phyloP scores from a whole-genome alignment of 2,329 filamentous ascomycete genomes.

The Dothideomycetes sp. region DNA sequence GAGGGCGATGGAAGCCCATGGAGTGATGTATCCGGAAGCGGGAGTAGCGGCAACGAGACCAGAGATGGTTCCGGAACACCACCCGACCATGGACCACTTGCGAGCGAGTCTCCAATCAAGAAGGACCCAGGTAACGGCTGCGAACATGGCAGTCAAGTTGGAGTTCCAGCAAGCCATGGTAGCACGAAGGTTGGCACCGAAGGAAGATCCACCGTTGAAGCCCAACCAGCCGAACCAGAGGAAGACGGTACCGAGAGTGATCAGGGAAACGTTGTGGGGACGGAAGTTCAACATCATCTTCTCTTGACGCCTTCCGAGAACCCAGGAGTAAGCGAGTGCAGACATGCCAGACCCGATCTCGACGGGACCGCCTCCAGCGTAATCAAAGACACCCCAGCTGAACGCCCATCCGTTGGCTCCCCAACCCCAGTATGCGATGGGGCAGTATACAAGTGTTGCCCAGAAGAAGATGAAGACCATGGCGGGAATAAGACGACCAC shows the following conservation, averaged over 20 bases:
- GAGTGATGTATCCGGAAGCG: conserved; percentile 66
- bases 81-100: conserved; percentile 91
- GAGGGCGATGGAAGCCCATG: conserved; percentile 51
- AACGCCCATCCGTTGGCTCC: conserved; percentile 88
- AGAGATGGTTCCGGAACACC: conserved; percentile 82
- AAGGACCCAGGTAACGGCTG: conserved; percentile 82
- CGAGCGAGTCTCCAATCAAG: conserved; percentile 89
- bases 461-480: conserved; percentile 96
- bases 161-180: conserved; percentile 98
- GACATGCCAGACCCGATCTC: conserved; percentile 92
- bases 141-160: conserved; percentile 86
- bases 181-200: conserved; percentile 70
- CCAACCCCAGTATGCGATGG: conserved; percentile 94
- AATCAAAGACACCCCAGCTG: conserved; percentile 86
- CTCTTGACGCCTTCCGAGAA: conserved; percentile 91
- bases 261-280: conserved; percentile 95
- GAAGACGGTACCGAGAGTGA: conserved; percentile 87
- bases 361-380: conserved; percentile 91
- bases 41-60: conserved; percentile 82
- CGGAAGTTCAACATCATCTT: conserved; percentile 99
- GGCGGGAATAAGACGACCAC: conserved; percentile 80
- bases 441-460: conserved; percentile 96
- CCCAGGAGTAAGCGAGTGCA: conserved; percentile 88
- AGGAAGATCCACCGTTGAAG: conserved; percentile 72
- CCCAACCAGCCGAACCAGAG: conserved; percentile 99